These are phyloP conservation scores for Candida cerambycidarum DNA, from an alignment of 805 yeast genomes.

Conservation along the genomic window DNA sequence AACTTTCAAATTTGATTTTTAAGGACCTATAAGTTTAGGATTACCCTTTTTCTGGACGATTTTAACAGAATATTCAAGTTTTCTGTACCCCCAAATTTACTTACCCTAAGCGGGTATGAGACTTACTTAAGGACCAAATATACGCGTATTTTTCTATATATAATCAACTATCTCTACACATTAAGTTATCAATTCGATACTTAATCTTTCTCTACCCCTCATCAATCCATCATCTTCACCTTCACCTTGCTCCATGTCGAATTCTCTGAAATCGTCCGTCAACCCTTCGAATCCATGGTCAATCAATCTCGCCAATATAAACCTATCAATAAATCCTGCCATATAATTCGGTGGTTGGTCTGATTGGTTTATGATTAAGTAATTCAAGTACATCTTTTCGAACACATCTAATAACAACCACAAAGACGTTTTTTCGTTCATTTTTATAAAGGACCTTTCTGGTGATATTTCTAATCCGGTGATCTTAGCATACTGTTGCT, in stretches of 20 bases:
- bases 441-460: slow-evolving; percentile 24
- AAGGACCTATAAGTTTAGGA: no score
- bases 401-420: slow-evolving; percentile 35
- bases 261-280: slow-evolving; percentile 10
- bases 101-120: not conserved
- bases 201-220: slow-evolving; percentile 21
- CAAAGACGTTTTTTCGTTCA: slow-evolving; percentile 32
- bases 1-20: no score
- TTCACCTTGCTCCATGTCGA: slow-evolving; percentile 29
- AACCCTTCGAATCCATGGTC: slow-evolving; percentile 26
- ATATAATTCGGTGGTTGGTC: slow-evolving; percentile 15
- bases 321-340: slow-evolving; percentile 41
- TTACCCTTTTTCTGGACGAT: no score
- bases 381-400: slow-evolving; percentile 39
- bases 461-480: slow-evolving; percentile 17
- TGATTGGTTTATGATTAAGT: slow-evolving; percentile 26
- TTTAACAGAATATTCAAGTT: not conserved
- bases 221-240: slow-evolving; percentile 6
- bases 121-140: not conserved
- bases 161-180: no score
- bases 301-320: slow-evolving; percentile 30
- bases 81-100: not conserved
- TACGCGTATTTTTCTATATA: not conserved
- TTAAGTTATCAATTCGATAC: slow-evolving; percentile 31
- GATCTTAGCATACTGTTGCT: slow-evolving; percentile 11